Conservation (phyloP, 805 yeast genomes). For the Starmerella floricola region DNA sequence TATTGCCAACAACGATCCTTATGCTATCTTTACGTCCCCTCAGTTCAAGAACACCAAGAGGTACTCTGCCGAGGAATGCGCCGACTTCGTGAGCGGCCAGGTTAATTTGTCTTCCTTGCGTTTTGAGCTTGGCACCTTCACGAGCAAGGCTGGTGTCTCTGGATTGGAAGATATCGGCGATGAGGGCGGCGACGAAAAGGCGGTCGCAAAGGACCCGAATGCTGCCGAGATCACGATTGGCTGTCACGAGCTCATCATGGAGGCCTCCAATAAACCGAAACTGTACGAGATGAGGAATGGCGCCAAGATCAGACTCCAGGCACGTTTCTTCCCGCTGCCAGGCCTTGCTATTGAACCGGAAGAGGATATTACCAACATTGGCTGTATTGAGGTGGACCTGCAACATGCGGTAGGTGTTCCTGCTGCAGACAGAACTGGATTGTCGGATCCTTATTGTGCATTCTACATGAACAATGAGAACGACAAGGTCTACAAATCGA, state of each 20-base stretch:
- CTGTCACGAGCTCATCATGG: slow-evolving; percentile 26
- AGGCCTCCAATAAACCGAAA: slow-evolving; percentile 20
- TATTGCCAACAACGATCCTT: slow-evolving; percentile 64
- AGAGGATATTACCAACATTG: slow-evolving; percentile 67
- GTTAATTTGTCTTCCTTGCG: slow-evolving; percentile 18
- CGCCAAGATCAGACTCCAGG: slow-evolving; percentile 18
- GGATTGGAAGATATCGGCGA: slow-evolving; percentile 14
- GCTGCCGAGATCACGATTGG: slow-evolving; percentile 40
- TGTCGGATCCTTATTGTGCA: slow-evolving; percentile 81
- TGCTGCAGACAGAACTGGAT: slow-evolving; percentile 84
- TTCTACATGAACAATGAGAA: slow-evolving; percentile 51
- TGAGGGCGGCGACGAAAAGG: slow-evolving; percentile 31
- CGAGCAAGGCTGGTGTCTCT: slow-evolving; percentile 5
- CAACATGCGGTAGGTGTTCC: slow-evolving; percentile 55
- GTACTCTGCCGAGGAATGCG: slow-evolving; percentile 20
- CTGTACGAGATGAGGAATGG: slow-evolving; percentile 16
- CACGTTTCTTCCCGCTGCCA: slow-evolving; percentile 65
- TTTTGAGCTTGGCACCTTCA: slow-evolving; percentile 20
- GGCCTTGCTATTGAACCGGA: slow-evolving; percentile 49
- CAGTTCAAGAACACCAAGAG: slow-evolving; percentile 36
- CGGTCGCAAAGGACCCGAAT: slow-evolving; percentile 11
- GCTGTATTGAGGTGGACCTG: slow-evolving; percentile 51
- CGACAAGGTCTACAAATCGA: slow-evolving; percentile 54
- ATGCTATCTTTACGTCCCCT: slow-evolving; percentile 48
- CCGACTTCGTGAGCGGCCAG: slow-evolving; percentile 25